Evolutionary conservation across 2,329 filamentous ascomycete species (phyloP), one percentile per base, ranked within the genome.

Genomic region (Botryotinia calthae): DNA sequence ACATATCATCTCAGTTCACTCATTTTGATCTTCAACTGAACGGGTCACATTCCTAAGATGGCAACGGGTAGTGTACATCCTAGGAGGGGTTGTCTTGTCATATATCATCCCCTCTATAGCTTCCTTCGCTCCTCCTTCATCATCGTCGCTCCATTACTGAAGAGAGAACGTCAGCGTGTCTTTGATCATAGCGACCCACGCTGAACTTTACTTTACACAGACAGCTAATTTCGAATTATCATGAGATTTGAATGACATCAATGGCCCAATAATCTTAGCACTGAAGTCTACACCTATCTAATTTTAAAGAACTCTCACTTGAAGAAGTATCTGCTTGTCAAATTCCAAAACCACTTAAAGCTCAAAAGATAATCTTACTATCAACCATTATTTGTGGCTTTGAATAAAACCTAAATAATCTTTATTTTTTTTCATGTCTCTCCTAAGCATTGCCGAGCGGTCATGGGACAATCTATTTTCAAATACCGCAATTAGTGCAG

Each of bases 381-480:
- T 18, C 51, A 56, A 28, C n/a, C 14, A 56, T 56, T n/a, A 56
- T 56, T 56, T 28, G 51, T 28, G 51, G 51, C n/a, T 56, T 56
- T 56, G 48, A 18, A 56, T 56, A 56, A 56, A 56, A 56, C 51
- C n/a, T 56, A 28, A 56, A 56, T 12, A 54, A 7, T 56, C 18
- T 28, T 18, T 56, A 4, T 56, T 56, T 28, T 54, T 28, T 56
- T 56, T n/a, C n/a, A 56, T 56, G 51, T 56, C 51, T 62, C 37
- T 63, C 59, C 40, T 28, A 42, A 40, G 40, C 16, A 63, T 20
- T 63, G 37, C 59, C 59, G 59, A 63, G 25, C 25, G 37, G 37
- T 63, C 59, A 63, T 63, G 59, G 37, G 59, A 63, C 59, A 42
- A 40, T 42, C 37, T n/a, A 40, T 63, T 28, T 42, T 63, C 37